Evolutionary conservation across 2,329 filamentous ascomycete genomes (phyloP).

Genomic region (Seiridium unicorne): DNA sequence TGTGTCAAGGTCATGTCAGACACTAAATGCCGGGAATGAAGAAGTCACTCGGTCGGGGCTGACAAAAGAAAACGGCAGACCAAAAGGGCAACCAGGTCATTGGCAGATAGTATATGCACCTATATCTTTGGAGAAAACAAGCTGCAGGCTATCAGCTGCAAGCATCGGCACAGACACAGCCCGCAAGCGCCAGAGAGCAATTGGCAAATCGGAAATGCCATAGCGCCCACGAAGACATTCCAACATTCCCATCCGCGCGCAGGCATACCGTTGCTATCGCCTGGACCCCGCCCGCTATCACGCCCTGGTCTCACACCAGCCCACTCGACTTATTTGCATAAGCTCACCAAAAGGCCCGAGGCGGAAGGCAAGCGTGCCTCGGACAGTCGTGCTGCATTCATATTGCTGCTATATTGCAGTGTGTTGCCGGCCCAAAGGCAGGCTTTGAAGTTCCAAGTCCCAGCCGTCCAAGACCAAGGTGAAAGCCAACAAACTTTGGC

Average conservation of each 20-base stretch:
- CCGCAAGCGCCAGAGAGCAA: not conserved
- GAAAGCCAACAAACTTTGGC: no score
- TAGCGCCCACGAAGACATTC: constrained; percentile 5
- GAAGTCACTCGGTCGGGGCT: not conserved
- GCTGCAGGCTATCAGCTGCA: not conserved
- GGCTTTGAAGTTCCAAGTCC: no score
- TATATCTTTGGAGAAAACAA: not conserved
- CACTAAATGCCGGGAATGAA: no score
- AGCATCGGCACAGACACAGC: not conserved
- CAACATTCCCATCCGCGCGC: not conserved
- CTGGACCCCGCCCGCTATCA: not conserved
- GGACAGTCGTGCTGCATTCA: not conserved
- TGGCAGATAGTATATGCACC: not conserved
- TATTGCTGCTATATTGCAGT: not conserved
- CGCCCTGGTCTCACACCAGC: not conserved
- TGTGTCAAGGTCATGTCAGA: not conserved
- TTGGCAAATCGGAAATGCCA: constrained; percentile 10
- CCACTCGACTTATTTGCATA: constrained; percentile 3
- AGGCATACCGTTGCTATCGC: not conserved
- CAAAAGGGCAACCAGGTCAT: constrained; percentile 4
- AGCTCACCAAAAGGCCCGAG: constrained; percentile 8
- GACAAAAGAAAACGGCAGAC: not conserved
- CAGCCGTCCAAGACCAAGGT: no score
- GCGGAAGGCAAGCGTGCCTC: not conserved
- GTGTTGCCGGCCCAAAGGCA: no score